Evolutionary conservation across 495 filamentous ascomycete species (phyloP).

Genomic region (Xanthoparmelia taractica): DNA sequence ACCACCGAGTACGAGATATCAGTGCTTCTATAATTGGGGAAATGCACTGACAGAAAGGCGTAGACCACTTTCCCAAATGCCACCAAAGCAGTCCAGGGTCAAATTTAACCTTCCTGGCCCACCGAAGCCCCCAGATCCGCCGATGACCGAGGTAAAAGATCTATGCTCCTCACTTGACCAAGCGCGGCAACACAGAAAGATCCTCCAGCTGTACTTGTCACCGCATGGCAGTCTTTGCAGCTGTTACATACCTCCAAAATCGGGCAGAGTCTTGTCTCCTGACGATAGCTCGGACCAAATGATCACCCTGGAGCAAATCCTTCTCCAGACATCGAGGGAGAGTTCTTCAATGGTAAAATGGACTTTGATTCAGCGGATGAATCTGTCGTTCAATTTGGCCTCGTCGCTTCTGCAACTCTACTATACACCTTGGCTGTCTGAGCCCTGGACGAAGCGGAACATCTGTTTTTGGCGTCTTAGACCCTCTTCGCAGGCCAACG

Average conservation of each 20-base stretch:
- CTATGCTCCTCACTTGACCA: background rate
- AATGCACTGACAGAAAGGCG: background rate
- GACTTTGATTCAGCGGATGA: conserved; percentile 12
- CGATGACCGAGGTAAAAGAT: background rate
- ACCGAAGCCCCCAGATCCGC: background rate
- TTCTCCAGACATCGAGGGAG: background rate
- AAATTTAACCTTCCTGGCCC: background rate
- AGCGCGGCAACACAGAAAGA: background rate
- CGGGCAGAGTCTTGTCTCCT: background rate
- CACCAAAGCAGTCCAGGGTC: background rate
- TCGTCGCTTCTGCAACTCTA: conserved; percentile 14
- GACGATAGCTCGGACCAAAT: background rate
- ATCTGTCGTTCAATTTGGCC: conserved; percentile 8
- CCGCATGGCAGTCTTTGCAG: background rate
- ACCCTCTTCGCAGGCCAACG: background rate
- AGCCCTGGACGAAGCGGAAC: conserved; percentile 8
- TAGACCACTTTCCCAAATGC: background rate
- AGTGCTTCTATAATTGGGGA: background rate
- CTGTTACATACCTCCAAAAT: background rate
- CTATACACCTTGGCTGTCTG: conserved; percentile 12
- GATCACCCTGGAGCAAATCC: conserved; percentile 8
- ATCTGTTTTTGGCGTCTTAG: conserved; percentile 7
- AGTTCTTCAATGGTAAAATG: background rate
- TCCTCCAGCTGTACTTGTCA: background rate
- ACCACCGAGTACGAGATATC: background rate